Conservation (phyloP, 2,329 filamentous ascomycete species). For the Nannizziopsis barbatae region DNA sequence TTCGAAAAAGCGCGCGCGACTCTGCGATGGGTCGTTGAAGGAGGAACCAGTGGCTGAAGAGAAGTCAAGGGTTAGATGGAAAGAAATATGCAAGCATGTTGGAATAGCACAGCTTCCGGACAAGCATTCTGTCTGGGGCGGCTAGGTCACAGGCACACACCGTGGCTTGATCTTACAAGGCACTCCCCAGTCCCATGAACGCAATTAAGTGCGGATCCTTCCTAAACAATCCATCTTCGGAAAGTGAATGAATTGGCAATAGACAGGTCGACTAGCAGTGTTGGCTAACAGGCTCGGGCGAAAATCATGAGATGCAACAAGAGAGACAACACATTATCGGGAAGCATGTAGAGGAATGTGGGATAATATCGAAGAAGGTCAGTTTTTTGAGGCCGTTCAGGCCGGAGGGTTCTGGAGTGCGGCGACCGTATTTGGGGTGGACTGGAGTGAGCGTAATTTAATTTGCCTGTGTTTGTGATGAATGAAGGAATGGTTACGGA, state of each 20-base stretch:
- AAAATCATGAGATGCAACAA: neutral
- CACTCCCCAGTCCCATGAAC: neutral
- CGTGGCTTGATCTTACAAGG: constrained; percentile 7
- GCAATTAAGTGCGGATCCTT: neutral
- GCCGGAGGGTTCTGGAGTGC: neutral
- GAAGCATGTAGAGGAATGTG: neutral
- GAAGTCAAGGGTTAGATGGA: neutral
- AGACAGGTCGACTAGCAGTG: no score
- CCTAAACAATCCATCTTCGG: neutral
- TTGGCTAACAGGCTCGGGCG: neutral
- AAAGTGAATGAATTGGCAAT: no score
- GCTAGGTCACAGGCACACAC: constrained; percentile 11
- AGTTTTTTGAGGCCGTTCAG: neutral
- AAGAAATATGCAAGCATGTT: constrained; percentile 2
- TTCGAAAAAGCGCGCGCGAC: neutral
- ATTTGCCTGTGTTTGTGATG: neutral
- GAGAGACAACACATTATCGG: no score
- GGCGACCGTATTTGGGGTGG: neutral
- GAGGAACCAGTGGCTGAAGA: neutral
- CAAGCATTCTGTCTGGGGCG: constrained; percentile 10
- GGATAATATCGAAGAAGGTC: neutral
- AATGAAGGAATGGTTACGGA: neutral
- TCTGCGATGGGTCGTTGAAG: no score
- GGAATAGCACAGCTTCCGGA: constrained; percentile 7
- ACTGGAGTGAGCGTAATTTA: neutral